A percentile compares a stretch with the other conserved stretches of the same genome.
These are phyloP conservation scores for Chloranthus sessilifolius DNA, from an alignment of 164 flowering plant genomes.

Conservation along the genomic window DNA sequence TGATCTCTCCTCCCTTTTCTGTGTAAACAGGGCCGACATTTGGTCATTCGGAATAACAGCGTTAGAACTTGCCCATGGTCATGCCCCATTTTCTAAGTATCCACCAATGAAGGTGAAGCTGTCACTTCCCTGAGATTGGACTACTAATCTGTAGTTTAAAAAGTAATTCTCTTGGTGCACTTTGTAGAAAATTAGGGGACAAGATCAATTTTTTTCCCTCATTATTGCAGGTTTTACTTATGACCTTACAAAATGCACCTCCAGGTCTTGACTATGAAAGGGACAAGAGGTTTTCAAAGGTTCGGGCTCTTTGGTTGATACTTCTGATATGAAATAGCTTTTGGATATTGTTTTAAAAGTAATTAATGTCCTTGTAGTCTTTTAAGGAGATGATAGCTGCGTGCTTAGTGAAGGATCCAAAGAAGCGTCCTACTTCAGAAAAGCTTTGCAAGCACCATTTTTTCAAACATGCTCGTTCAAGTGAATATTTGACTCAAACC, in stretches of 20 bases:
- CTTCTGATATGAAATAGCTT: not conserved
- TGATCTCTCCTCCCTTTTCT: not conserved
- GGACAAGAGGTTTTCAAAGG: slow-evolving; percentile 86
- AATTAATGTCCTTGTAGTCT: slow-evolving; percentile 39
- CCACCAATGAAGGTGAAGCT: slow-evolving; percentile 94
- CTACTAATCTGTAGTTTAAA: no score
- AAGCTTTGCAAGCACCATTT: slow-evolving; percentile 87
- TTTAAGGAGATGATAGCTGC: slow-evolving; percentile 88
- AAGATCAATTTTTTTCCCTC: no score
- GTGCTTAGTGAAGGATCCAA: slow-evolving; percentile 97
- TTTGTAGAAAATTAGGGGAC: no score
- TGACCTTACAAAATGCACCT: slow-evolving; percentile 99
- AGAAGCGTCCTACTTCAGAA: slow-evolving; percentile 85
- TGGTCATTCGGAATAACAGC: slow-evolving; percentile 99
- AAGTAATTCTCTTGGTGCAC: no score
- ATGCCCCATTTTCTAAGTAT: slow-evolving; percentile 97
- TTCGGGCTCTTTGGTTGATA: slow-evolving; percentile 16
- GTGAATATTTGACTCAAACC: slow-evolving; percentile 54
- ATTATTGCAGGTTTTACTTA: slow-evolving; percentile 77
- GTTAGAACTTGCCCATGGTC: slow-evolving; percentile 99
- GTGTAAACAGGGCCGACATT: slow-evolving; percentile 83
- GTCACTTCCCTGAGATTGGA: no score
- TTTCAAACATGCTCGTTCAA: slow-evolving; percentile 67
- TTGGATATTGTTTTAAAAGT: slow-evolving; percentile 11
- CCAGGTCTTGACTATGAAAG: slow-evolving; percentile 96